A percentile compares a stretch with the other conserved stretches of the same genome.
Evolutionary conservation across 768 basidiomycete genomes (phyloP).

Genomic region (Solioccasus polychromus): DNA sequence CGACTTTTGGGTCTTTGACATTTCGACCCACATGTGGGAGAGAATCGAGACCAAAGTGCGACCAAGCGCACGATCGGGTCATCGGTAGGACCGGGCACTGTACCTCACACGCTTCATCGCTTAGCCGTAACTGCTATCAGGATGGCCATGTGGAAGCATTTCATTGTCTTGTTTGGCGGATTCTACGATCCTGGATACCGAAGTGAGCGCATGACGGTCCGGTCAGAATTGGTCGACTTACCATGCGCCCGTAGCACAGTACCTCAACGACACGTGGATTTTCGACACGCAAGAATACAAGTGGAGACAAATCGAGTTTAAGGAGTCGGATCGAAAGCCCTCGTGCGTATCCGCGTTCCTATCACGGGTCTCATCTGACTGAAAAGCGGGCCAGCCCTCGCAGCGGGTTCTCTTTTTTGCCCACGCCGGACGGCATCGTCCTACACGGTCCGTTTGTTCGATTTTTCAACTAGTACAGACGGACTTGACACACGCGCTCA

Average conservation of each 20-base stretch:
- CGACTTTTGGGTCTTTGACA: constrained; percentile 87
- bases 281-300: constrained; percentile 85
- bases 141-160: constrained; percentile 90
- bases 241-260: constrained; percentile 50
- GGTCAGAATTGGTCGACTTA: not conserved
- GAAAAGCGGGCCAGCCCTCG: constrained; percentile 46
- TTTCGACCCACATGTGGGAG: constrained; percentile 79
- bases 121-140: constrained; percentile 32
- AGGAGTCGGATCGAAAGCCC: constrained; percentile 66
- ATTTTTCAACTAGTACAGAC: not conserved
- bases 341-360: constrained; percentile 50
- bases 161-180: constrained; percentile 83
- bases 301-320: constrained; percentile 78
- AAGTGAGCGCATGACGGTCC: constrained; percentile 40
- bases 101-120: not conserved
- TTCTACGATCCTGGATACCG: constrained; percentile 86
- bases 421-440: constrained; percentile 73
- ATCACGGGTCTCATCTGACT: not conserved
- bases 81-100: constrained; percentile 45
- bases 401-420: constrained; percentile 83
- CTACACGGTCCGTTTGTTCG: constrained; percentile 57
- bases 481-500: not conserved
- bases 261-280: constrained; percentile 80
- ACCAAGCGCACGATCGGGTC: constrained; percentile 80
- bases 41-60: constrained; percentile 81